These are phyloP conservation scores for Carpinus fangiana DNA, from an alignment of 306 rosid species.

Conservation along the genomic window DNA sequence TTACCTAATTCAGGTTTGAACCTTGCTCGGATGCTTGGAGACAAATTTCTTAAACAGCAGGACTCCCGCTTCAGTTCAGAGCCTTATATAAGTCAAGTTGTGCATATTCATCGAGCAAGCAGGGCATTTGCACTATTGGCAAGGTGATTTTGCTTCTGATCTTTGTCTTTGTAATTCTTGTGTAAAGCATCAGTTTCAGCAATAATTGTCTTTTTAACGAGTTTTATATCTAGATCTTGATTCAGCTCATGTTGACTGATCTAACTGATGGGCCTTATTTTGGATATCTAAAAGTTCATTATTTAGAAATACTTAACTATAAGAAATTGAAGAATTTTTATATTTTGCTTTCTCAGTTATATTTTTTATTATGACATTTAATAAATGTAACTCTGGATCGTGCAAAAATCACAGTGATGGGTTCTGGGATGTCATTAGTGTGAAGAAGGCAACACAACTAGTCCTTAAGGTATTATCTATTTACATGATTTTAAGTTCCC, in stretches of 20 bases:
- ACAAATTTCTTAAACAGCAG: constrained; percentile 94
- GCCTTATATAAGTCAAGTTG: constrained; percentile 77
- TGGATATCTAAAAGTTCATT: background rate
- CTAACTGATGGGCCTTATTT: background rate
- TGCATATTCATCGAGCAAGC: constrained; percentile 58
- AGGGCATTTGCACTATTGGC: constrained; percentile 76
- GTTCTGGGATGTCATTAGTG: constrained; percentile 85
- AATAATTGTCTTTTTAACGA: background rate
- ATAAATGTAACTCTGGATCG: constrained; percentile 19
- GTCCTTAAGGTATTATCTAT: constrained; percentile 62
- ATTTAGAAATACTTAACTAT: background rate
- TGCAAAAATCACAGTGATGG: constrained; percentile 74
- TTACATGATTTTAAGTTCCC: constrained; percentile 2
- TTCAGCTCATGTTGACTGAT: constrained; percentile 3
- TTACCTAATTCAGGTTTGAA: constrained; percentile 67
- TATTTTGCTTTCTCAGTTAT: background rate
- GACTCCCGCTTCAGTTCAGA: constrained; percentile 92
- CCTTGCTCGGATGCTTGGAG: constrained; percentile 98
- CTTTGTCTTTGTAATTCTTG: constrained; percentile 19
- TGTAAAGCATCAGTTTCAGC: background rate
- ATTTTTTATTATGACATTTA: background rate
- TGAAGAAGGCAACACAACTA: constrained; percentile 75
- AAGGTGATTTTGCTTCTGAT: constrained; percentile 59
- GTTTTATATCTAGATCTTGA: background rate
- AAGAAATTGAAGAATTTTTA: background rate